A percentile compares a stretch with the other conserved stretches of the same genome.
These are phyloP conservation scores for Coemansia sp. DNA, from an alignment of 371 early-diverging fungal species.

Conservation along the genomic window DNA sequence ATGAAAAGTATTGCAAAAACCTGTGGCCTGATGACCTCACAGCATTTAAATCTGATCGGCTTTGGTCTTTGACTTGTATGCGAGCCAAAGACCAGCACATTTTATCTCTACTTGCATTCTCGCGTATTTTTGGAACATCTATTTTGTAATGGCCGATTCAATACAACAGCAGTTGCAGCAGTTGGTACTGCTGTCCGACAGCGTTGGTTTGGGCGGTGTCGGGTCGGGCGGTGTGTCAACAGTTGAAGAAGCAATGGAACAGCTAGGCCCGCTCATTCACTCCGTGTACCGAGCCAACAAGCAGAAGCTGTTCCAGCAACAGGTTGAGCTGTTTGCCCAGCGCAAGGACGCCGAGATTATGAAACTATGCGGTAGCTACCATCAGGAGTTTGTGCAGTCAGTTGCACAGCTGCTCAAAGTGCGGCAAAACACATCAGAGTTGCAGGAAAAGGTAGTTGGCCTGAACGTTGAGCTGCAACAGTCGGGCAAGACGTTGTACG, in stretches of 20 bases:
- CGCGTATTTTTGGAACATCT: not conserved
- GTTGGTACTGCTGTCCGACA: slow-evolving; percentile 47
- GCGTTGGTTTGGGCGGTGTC: slow-evolving; percentile 12
- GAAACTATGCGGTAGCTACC: slow-evolving; percentile 92
- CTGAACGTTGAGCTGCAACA: slow-evolving; percentile 83
- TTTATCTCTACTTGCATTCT: not conserved
- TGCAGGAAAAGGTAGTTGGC: slow-evolving; percentile 79
- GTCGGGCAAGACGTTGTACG: slow-evolving; percentile 67
- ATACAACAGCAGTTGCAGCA: slow-evolving; percentile 50
- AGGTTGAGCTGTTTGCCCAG: slow-evolving; percentile 73
- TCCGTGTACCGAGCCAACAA: slow-evolving; percentile 83
- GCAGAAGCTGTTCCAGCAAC: slow-evolving; percentile 83
- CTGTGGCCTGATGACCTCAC: not conserved
- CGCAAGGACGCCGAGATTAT: slow-evolving; percentile 96
- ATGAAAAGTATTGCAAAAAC: not conserved
- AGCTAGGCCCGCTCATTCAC: slow-evolving; percentile 85
- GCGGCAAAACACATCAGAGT: slow-evolving; percentile 77
- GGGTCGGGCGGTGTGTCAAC: slow-evolving; percentile 29
- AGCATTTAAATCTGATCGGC: not conserved
- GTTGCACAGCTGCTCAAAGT: slow-evolving; percentile 94
- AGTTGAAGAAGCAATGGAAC: slow-evolving; percentile 62
- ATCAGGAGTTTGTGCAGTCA: slow-evolving; percentile 95
- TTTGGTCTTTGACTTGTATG: not conserved
- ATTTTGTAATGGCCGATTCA: slow-evolving; percentile 44
- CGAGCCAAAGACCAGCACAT: not conserved